phyloP scores from a whole-genome alignment of 768 basidiomycete genomes.

The Termitomyces sp. region DNA sequence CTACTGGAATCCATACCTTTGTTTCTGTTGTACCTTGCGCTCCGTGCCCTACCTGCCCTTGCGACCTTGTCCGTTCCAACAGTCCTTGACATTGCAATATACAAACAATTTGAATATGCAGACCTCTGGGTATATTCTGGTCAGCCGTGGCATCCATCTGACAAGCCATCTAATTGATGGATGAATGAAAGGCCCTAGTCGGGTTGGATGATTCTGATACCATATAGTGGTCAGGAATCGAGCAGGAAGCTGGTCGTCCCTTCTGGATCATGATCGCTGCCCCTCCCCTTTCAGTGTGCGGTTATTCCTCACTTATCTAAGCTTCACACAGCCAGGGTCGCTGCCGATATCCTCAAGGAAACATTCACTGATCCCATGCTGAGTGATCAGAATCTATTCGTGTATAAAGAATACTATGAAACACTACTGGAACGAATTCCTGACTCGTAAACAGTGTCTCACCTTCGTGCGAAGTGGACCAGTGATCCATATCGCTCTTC shows the following conservation, averaged over 20 bases:
- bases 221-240: slow-evolving; percentile 77
- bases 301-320: background rate
- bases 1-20: too few relatives aligned
- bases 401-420: slow-evolving; percentile 65
- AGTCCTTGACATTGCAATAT: slow-evolving; percentile 74
- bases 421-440: slow-evolving; percentile 73
- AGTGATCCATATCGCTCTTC: slow-evolving; percentile 52
- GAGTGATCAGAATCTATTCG: slow-evolving; percentile 83
- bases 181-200: slow-evolving; percentile 85
- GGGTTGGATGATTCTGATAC: slow-evolving; percentile 81
- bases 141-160: slow-evolving; percentile 97
- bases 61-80: too few relatives aligned
- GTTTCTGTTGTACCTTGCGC: too few relatives aligned
- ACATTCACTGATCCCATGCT: slow-evolving; percentile 70
- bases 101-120: slow-evolving; percentile 87
- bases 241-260: slow-evolving; percentile 81
- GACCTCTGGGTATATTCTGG: slow-evolving; percentile 99
- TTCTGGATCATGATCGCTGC: slow-evolving; percentile 43
- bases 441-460: slow-evolving; percentile 45
- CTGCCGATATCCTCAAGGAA: slow-evolving; percentile 45
- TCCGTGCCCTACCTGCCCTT: too few relatives aligned
- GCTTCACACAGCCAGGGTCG: slow-evolving; percentile 27
- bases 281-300: slow-evolving; percentile 71
- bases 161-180: slow-evolving; percentile 88
- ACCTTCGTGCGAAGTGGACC: slow-evolving; percentile 60